Conservation (phyloP, 257 asterid species). For the Voacanga thouarsii region DNA sequence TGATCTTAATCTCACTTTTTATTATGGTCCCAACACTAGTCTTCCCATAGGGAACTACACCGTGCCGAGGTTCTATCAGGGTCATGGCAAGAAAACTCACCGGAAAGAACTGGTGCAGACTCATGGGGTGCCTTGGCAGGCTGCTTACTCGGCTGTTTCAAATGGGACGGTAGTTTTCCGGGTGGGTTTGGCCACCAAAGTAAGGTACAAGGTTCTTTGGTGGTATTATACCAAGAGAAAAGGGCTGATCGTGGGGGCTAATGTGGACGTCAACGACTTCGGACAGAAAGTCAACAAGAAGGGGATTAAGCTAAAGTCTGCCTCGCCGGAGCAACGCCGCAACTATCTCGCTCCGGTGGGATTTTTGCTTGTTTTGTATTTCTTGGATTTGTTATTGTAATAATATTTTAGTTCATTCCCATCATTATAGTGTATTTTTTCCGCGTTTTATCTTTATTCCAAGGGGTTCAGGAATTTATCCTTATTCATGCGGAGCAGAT, state of each 20-base stretch:
- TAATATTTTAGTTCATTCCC: not conserved
- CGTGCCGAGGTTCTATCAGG: slow-evolving; percentile 58
- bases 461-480: too few species aligned
- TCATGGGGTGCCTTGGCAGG: slow-evolving; percentile 55
- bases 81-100: slow-evolving; percentile 50
- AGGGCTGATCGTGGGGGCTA: slow-evolving; percentile 30
- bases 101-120: slow-evolving; percentile 30
- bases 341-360: slow-evolving; percentile 9
- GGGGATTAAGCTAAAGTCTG: slow-evolving; percentile 52
- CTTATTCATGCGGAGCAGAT: too few species aligned
- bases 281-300: slow-evolving; percentile 48
- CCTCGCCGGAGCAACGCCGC: slow-evolving; percentile 21
- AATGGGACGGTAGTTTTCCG: slow-evolving; percentile 42
- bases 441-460: too few species aligned
- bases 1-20: slow-evolving; percentile 38
- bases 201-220: slow-evolving; percentile 54
- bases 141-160: slow-evolving; percentile 31
- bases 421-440: not conserved
- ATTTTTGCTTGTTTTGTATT: slow-evolving; percentile 9
- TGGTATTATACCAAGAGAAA: slow-evolving; percentile 50
- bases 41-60: slow-evolving; percentile 43
- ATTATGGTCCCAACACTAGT: slow-evolving; percentile 29
- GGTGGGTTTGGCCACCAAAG: slow-evolving; percentile 53
- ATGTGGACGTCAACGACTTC: slow-evolving; percentile 44
- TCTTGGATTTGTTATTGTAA: slow-evolving; percentile 9